Evolutionary conservation across 2,329 filamentous ascomycete genomes (phyloP).

Genomic region (Fusarium sublunatum): DNA sequence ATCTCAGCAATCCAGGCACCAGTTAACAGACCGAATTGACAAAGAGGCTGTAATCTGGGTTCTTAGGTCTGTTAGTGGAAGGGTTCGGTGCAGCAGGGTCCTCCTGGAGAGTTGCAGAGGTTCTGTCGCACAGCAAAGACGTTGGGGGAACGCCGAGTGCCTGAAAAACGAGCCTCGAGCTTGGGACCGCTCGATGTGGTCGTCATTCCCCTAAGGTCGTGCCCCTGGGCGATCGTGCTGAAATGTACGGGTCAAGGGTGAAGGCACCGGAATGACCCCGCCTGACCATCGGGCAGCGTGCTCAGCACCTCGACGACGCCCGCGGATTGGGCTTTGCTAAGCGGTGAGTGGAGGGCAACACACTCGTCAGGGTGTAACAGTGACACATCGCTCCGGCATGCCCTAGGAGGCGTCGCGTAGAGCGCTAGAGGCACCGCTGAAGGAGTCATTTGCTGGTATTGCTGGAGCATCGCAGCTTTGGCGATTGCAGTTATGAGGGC

Average conservation of each 20-base stretch:
- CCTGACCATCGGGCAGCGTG: conserved; percentile 31
- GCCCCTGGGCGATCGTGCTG: conserved; percentile 41
- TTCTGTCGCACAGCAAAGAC: conserved; percentile 26
- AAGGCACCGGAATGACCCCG: conserved; percentile 48
- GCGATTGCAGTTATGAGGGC: conserved; percentile 30
- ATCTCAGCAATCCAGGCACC: background rate
- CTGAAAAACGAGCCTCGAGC: conserved; percentile 33
- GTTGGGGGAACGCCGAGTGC: conserved; percentile 28
- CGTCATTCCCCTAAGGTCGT: conserved; percentile 30
- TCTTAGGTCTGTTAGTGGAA: background rate
- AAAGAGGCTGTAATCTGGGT: too few species aligned
- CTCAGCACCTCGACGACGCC: conserved; percentile 30
- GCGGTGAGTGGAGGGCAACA: conserved; percentile 37
- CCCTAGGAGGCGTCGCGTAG: conserved; percentile 40
- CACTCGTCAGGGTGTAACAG: conserved; percentile 38
- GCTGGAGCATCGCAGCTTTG: conserved; percentile 41
- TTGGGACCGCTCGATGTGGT: conserved; percentile 22
- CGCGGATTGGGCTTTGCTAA: conserved; percentile 39
- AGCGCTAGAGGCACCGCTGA: conserved; percentile 38
- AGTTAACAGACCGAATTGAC: background rate
- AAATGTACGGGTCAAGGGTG: conserved; percentile 46
- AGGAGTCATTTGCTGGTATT: conserved; percentile 44
- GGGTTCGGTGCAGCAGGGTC: conserved; percentile 1
- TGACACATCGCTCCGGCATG: conserved; percentile 43
- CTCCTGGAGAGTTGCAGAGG: conserved; percentile 28